Evolutionary conservation across 805 yeast genomes (phyloP), one percentile per base, ranked within the genome.

Genomic region (Ogataea polymorpha): DNA sequence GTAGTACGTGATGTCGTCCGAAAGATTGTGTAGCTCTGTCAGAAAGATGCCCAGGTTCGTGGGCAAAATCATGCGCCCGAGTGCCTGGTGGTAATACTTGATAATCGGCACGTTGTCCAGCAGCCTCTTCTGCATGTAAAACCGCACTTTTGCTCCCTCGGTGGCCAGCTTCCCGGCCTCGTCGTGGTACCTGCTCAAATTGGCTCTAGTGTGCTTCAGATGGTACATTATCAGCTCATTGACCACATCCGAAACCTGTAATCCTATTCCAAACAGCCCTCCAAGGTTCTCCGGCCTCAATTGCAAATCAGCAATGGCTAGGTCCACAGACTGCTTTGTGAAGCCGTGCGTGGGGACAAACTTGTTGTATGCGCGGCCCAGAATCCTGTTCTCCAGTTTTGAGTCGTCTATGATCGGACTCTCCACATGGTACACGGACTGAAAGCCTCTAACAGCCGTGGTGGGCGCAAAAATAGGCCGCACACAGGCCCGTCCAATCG

Each of bases 1-100:
- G 51, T 77, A 79, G 61, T 65, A 88, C 32, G 86, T 76, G 44
- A 91, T 71, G 58, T 93, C 98, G 64, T 91, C 98, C 10, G 88
- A 73, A 41, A 90, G 70, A 38, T 77, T 73, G 51, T 80, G 84
- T 42, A 93, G 72, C 55, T 87, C 95, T 26, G 74, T 75, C 36
- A 85, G 53, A 0, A 93, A 77, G 21, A 57, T 51, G 3, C 68
- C 59, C 23, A 82, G 34, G 56, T 86, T 82, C 37, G 73, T 71
- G 1, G 96, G 96, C 18, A 77, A 59, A 6, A 82, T 65, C 62
- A 88, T 68, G 35, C 77, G 72, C 0, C 84, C 75, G 44, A 89
- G 67, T 0, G 82, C 83, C 36, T 65, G 63, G 11, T 69, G 61
- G 30, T 77, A 67, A 34, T 70, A 61, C 20, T 56, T 48, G n/a